These are phyloP conservation scores for Solanum tarapatanum DNA, from an alignment of 257 asterid species.

Conservation along the genomic window DNA sequence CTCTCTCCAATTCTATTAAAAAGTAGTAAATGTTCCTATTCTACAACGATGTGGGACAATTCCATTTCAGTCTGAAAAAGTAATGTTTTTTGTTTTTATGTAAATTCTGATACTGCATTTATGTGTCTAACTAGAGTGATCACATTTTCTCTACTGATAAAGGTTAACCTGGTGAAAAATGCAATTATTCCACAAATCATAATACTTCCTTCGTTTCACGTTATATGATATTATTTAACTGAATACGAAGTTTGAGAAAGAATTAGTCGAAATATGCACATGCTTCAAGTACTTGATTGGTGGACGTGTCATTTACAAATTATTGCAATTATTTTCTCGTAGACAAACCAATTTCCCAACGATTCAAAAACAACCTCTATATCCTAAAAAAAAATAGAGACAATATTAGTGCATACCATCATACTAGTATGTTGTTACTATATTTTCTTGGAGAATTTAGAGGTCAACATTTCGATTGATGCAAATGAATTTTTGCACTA, in stretches of 20 bases:
- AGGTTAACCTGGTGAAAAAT: not conserved
- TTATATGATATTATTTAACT: not conserved
- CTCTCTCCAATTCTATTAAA: accelerated
- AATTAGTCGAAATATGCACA: not conserved
- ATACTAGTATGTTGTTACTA: not conserved
- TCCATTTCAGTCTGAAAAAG: not conserved
- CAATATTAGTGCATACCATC: no score
- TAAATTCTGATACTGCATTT: not conserved
- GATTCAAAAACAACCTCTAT: not conserved
- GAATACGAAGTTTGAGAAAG: not conserved
- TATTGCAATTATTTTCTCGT: not conserved
- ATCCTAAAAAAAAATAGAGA: not conserved
- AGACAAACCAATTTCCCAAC: not conserved
- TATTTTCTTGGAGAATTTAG: not conserved
- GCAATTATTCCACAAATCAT: not conserved
- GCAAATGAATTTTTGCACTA: not conserved
- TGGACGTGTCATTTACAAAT: not conserved
- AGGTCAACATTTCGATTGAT: not conserved
- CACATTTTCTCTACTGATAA: not conserved
- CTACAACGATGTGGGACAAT: not conserved
- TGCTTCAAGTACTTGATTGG: not conserved
- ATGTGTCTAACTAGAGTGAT: not conserved
- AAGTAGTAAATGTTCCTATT: not conserved
- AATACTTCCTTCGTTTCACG: not conserved
- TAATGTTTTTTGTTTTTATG: not conserved